These are phyloP conservation scores for Globisporangium parvum DNA, from an alignment of 352 stramenopile species.

Conservation along the genomic window DNA sequence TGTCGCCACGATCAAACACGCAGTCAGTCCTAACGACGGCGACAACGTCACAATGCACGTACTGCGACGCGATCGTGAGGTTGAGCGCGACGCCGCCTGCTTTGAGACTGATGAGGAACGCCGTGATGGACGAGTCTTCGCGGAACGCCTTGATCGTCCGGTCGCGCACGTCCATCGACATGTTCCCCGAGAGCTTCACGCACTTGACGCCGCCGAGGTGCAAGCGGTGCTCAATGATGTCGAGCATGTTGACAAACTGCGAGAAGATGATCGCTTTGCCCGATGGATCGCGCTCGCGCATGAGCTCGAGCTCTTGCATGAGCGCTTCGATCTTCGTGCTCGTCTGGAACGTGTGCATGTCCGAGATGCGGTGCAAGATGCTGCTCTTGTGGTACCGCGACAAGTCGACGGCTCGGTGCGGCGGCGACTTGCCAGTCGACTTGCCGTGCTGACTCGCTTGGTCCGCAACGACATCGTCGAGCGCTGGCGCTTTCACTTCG, in stretches of 20 bases:
- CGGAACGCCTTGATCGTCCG: conserved; percentile 73
- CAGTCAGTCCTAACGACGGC: not conserved
- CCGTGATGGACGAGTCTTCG: conserved; percentile 90
- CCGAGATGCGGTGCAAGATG: conserved; percentile 57
- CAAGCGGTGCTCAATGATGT: conserved; percentile 96
- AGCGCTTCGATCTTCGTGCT: conserved; percentile 99
- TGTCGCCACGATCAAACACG: not conserved
- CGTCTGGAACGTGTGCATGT: conserved; percentile 68
- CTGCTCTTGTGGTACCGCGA: conserved; percentile 68
- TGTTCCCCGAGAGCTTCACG: conserved; percentile 89
- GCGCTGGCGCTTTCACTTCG: conserved; percentile 16
- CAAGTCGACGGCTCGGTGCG: conserved; percentile 28
- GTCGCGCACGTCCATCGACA: conserved; percentile 86
- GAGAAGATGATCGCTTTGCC: conserved; percentile 99
- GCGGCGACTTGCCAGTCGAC: not conserved
- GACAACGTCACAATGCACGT: conserved; percentile 21
- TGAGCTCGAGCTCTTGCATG: conserved; percentile 94
- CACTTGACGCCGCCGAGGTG: conserved; percentile 84
- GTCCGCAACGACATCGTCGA: conserved; percentile 6
- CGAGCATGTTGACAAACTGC: conserved; percentile 99
- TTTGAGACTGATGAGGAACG: conserved; percentile 98
- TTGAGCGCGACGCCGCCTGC: conserved; percentile 98
- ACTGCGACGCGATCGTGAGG: conserved; percentile 95
- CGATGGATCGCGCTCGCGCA: conserved; percentile 89
- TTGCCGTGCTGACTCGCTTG: conserved; percentile 9